These are phyloP conservation scores for Tieghemostelium lacteum DNA, from an alignment of 78 protist species.

Conservation along the genomic window DNA sequence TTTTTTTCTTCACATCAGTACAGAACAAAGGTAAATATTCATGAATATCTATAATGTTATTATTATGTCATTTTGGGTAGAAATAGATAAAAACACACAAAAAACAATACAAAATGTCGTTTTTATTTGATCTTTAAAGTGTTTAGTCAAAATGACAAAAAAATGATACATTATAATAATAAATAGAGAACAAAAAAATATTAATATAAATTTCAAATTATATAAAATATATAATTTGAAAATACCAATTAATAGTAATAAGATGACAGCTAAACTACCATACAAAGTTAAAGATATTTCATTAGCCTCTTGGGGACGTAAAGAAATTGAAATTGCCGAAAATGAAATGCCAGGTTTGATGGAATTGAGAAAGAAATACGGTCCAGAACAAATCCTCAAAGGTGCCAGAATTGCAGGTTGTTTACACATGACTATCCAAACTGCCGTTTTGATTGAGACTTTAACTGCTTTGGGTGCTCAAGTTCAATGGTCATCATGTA, in stretches of 20 bases:
- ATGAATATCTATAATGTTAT: no score
- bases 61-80: no score
- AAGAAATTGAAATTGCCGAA: conserved; percentile 96
- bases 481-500: conserved; percentile 99
- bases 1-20: no score
- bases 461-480: conserved; percentile 97
- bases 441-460: conserved; percentile 99
- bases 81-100: no score
- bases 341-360: conserved; percentile 99
- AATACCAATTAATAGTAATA: background rate
- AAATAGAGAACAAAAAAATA: no score
- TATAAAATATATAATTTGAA: no score
- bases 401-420: conserved; percentile 98
- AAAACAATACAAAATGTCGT: no score
- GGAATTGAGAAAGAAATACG: conserved; percentile 95
- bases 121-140: no score
- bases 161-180: no score
- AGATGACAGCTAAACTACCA: conserved; percentile 51
- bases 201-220: background rate
- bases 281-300: conserved; percentile 93
- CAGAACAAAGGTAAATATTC: no score
- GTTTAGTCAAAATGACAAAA: no score
- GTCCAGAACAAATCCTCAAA: conserved; percentile 92
- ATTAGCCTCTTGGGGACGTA: conserved; percentile 97
- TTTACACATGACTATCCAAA: conserved; percentile 99